A percentile compares a stretch with the other conserved stretches of the same genome.
phyloP scores from a whole-genome alignment of 306 rosid genomes.

The Rosa multiflora region DNA sequence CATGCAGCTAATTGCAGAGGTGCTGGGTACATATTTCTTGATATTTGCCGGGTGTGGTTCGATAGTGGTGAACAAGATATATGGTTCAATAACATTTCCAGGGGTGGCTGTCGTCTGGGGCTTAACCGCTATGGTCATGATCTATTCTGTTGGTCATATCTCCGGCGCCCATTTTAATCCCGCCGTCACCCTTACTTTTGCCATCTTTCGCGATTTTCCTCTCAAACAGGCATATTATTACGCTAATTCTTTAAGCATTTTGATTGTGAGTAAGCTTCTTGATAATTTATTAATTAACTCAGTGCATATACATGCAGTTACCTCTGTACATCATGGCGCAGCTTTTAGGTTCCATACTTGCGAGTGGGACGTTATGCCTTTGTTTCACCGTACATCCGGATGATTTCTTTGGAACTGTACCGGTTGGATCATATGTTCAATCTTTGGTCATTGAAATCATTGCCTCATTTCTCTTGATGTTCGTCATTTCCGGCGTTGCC shows the following conservation, averaged over 20 bases:
- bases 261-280: neutral
- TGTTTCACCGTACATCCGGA: constrained; percentile 31
- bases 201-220: constrained; percentile 50
- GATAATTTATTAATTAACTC: neutral
- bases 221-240: constrained; percentile 28
- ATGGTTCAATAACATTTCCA: constrained; percentile 48
- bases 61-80: constrained; percentile 38
- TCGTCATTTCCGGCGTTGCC: constrained; percentile 70
- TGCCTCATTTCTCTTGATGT: constrained; percentile 58
- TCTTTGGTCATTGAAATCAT: constrained; percentile 54
- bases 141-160: constrained; percentile 60
- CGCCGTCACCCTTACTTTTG: constrained; percentile 48
- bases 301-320: constrained; percentile 31
- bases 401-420: constrained; percentile 52
- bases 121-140: constrained; percentile 43
- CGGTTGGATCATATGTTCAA: constrained; percentile 42
- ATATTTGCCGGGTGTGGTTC: constrained; percentile 60
- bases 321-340: constrained; percentile 58
- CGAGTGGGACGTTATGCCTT: constrained; percentile 54
- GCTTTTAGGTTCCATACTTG: constrained; percentile 49
- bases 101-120: constrained; percentile 58
- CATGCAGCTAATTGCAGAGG: constrained; percentile 61
- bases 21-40: constrained; percentile 57
- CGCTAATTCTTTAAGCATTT: neutral
- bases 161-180: constrained; percentile 77